These are phyloP conservation scores for Quercus rubra DNA, from an alignment of 306 rosid species.

Conservation along the genomic window DNA sequence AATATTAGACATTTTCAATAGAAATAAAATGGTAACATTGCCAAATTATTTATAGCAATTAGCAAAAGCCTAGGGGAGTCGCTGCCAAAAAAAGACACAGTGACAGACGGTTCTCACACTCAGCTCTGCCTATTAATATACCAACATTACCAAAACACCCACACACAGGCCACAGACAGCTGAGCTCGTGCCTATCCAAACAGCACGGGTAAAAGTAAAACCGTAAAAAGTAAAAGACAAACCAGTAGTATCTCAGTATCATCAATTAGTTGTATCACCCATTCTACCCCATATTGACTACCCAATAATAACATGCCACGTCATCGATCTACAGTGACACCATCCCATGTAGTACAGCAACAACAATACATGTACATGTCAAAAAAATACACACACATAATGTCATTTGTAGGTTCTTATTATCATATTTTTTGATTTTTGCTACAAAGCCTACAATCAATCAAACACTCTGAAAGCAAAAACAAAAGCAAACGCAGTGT, in stretches of 20 bases:
- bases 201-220: neutral
- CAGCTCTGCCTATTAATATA: neutral
- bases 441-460: neutral
- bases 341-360: neutral
- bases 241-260: no score
- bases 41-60: no score
- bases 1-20: no score
- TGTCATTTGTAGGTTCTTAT: neutral
- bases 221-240: neutral
- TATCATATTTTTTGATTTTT: neutral
- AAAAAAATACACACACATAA: neutral
- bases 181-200: neutral
- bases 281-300: no score
- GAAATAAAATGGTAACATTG: no score
- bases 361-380: no score
- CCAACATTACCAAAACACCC: constrained; percentile 8
- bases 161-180: neutral
- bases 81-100: neutral
- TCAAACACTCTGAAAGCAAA: neutral
- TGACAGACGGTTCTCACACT: neutral
- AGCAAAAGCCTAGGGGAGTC: no score
- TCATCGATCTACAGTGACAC: neutral
- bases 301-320: constrained; percentile 1
- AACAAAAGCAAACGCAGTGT: neutral
- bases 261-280: no score